These are phyloP conservation scores for Odonthalia washingtoniensis DNA, from an alignment of 31 red algal species.

Conservation along the genomic window DNA sequence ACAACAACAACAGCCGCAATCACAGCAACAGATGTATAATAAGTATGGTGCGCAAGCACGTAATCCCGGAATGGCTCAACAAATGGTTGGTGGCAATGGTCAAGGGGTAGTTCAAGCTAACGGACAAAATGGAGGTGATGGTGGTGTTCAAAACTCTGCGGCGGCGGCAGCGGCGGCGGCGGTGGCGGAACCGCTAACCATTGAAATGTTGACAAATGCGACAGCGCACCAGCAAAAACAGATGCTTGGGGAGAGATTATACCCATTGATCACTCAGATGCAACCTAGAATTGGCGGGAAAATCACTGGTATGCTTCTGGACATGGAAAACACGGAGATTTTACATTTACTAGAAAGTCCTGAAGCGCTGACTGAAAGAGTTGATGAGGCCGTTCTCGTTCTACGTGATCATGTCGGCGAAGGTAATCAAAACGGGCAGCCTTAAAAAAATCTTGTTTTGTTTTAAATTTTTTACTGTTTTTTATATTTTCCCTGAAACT, in stretches of 20 bases:
- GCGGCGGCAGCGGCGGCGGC: neutral
- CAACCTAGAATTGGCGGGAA: conserved; percentile 90
- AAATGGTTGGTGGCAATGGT: conserved; percentile 39
- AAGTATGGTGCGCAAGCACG: conserved; percentile 84
- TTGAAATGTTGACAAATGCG: conserved; percentile 92
- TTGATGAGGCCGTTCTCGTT: conserved; percentile 91
- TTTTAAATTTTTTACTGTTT: conserved; percentile 2
- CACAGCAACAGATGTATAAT: conserved; percentile 57
- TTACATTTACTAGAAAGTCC: conserved; percentile 93
- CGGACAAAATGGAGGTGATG: conserved; percentile 16
- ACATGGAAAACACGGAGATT: conserved; percentile 98
- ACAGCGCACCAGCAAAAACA: conserved; percentile 93
- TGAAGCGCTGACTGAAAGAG: conserved; percentile 87
- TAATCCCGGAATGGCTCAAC: conserved; percentile 69
- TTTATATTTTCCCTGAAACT: neutral
- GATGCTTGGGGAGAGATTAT: conserved; percentile 93
- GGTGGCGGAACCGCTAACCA: conserved; percentile 71
- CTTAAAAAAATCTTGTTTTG: neutral
- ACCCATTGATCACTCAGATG: conserved; percentile 88
- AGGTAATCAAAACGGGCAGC: conserved; percentile 6
- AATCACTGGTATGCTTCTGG: conserved; percentile 98
- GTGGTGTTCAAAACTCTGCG: neutral
- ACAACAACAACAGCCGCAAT: neutral
- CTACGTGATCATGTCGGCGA: conserved; percentile 80
- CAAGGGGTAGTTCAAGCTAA: conserved; percentile 28